Evolutionary conservation across 257 asterid species (phyloP).

Genomic region (Fraxinus pennsylvanica): DNA sequence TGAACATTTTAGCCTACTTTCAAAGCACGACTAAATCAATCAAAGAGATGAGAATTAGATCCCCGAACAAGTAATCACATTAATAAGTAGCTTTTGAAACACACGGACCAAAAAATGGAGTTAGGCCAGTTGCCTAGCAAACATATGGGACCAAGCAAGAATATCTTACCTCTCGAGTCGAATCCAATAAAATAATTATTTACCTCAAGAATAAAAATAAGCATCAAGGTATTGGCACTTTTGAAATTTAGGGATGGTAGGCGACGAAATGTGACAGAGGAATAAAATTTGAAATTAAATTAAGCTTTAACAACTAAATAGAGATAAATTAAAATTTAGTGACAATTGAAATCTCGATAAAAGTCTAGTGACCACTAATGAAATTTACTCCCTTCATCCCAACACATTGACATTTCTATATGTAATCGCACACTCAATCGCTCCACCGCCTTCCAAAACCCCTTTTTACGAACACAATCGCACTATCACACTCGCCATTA

Average conservation of each 20-base stretch:
- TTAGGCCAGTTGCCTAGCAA: background rate
- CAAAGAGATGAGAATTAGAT: background rate
- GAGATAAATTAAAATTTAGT: background rate
- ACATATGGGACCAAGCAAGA: background rate
- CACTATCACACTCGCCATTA: background rate
- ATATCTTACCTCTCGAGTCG: background rate
- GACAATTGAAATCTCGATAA: background rate
- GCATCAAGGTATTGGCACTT: background rate
- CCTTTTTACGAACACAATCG: background rate
- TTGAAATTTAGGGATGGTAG: too few species aligned
- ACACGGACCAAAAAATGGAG: background rate
- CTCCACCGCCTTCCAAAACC: background rate
- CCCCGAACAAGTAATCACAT: background rate
- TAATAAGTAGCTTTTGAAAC: background rate
- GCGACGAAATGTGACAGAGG: too few species aligned
- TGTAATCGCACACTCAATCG: background rate
- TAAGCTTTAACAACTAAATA: too few species aligned
- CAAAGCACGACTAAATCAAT: background rate
- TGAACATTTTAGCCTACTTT: background rate
- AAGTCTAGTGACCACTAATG: too few species aligned
- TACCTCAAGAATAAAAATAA: background rate
- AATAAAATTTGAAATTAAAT: too few species aligned
- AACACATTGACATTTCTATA: too few species aligned
- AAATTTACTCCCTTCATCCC: background rate
- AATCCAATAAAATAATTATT: background rate